A percentile compares a stretch with the other conserved stretches of the same genome.
These are phyloP conservation scores for Glonium stellatum DNA, from an alignment of 495 filamentous ascomycete genomes.

Conservation along the genomic window DNA sequence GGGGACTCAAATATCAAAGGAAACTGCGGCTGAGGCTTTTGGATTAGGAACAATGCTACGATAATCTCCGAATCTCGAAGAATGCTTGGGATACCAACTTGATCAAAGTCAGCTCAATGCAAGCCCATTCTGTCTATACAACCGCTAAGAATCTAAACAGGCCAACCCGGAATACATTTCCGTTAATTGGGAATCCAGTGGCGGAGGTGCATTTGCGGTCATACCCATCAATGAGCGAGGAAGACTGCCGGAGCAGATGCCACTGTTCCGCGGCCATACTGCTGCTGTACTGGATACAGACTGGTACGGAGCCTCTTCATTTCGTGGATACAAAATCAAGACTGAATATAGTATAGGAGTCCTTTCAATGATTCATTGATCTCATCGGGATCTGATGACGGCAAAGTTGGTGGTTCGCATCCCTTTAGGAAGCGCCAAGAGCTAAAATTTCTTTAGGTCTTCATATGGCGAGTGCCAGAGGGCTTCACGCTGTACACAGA, in stretches of 20 bases:
- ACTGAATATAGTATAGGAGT: conserved; percentile 52
- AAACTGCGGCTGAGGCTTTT: conserved; percentile 9
- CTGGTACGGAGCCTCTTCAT: conserved; percentile 54
- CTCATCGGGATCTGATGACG: conserved; percentile 91
- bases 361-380: conserved; percentile 92
- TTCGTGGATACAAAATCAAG: conserved; percentile 30
- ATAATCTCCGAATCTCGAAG: conserved; percentile 86
- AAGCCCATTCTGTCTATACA: neutral
- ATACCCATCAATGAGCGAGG: conserved; percentile 86
- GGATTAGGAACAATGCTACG: conserved; percentile 78
- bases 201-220: conserved; percentile 94
- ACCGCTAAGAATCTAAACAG: conserved; percentile 40
- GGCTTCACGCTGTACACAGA: conserved; percentile 77
- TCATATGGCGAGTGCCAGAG: conserved; percentile 91
- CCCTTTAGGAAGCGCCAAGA: neutral
- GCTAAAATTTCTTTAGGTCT: conserved; percentile 49
- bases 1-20: neutral
- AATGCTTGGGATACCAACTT: conserved; percentile 99
- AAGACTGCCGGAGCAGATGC: conserved; percentile 84
- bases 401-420: conserved; percentile 52
- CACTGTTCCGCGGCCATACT: conserved; percentile 92
- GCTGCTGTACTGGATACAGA: conserved; percentile 94
- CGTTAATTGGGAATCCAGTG: conserved; percentile 97
- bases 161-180: conserved; percentile 92
- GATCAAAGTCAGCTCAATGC: conserved; percentile 61